phyloP scores from a whole-genome alignment of 768 basidiomycete genomes.

The Naematelia encephala region DNA sequence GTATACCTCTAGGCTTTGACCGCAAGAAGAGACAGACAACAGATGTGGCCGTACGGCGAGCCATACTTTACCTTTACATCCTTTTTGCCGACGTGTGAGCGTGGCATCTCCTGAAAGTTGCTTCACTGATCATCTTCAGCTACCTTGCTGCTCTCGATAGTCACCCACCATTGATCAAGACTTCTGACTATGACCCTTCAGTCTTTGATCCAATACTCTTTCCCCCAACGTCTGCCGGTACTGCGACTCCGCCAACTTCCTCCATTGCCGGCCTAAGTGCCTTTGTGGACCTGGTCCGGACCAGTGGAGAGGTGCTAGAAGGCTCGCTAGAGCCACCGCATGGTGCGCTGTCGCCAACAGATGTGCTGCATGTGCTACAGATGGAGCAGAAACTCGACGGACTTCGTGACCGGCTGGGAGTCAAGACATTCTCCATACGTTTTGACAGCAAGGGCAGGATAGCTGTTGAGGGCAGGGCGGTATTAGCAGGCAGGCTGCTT shows the following conservation, averaged over 20 bases:
- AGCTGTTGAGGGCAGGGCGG: not conserved
- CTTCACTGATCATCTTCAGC: constrained; percentile 6
- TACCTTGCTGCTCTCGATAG: constrained; percentile 22
- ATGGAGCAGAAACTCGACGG: constrained; percentile 16
- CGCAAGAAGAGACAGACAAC: not conserved
- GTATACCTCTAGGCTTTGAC: not conserved
- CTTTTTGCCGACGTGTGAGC: constrained; percentile 31
- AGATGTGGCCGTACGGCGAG: constrained; percentile 6
- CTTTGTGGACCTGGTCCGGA: constrained; percentile 23
- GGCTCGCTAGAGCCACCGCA: too few relatives aligned
- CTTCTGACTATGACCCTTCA: constrained; percentile 15
- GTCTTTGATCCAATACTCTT: constrained; percentile 14
- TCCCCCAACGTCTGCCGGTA: constrained; percentile 4
- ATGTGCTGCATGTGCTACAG: constrained; percentile 11
- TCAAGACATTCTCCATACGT: constrained; percentile 6
- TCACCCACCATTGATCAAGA: constrained; percentile 24
- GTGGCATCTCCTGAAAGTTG: not conserved
- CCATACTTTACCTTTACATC: constrained; percentile 24
- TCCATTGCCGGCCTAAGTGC: constrained; percentile 11
- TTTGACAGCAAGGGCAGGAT: constrained; percentile 6
- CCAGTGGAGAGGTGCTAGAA: constrained; percentile 11
- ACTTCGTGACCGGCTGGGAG: constrained; percentile 13
- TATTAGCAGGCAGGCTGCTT: constrained; percentile 13
- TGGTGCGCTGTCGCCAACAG: not conserved
- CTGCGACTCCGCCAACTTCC: constrained; percentile 9